Evolutionary conservation across 2,329 filamentous ascomycete species (phyloP).

Genomic region (Diaporthe amygdali): DNA sequence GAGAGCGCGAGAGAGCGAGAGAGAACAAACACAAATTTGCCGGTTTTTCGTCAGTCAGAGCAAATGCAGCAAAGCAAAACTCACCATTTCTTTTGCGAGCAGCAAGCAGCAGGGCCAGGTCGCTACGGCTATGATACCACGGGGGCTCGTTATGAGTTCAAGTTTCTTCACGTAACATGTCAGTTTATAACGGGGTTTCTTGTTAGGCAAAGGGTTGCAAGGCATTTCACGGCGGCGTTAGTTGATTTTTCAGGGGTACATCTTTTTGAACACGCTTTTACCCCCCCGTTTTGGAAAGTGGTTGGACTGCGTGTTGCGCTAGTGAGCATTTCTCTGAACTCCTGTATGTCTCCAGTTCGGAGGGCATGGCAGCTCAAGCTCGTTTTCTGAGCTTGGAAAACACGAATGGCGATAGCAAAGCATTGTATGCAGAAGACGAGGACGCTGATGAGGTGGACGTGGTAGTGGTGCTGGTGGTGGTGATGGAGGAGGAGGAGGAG

Average conservation of each 20-base stretch:
- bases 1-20: neutral
- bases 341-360: neutral
- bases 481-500: neutral
- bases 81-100: slow-evolving; percentile 10
- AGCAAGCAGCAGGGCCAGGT: slow-evolving; percentile 24
- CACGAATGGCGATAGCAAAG: slow-evolving; percentile 3
- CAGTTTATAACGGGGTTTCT: slow-evolving; percentile 11
- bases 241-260: slow-evolving; percentile 16
- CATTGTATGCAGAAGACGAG: neutral
- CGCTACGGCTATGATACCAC: slow-evolving; percentile 27
- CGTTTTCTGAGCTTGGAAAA: neutral
- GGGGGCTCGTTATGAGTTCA: slow-evolving; percentile 18
- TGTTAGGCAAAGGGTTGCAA: slow-evolving; percentile 15
- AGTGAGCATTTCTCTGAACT: slow-evolving; percentile 2
- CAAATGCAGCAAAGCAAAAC: slow-evolving; percentile 19
- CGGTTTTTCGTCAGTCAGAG: slow-evolving; percentile 12
- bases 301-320: slow-evolving; percentile 18
- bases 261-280: neutral
- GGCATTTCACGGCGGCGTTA: slow-evolving; percentile 24
- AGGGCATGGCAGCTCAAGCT: neutral
- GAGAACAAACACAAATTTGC: neutral
- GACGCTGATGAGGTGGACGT: too few species aligned
- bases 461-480: neutral
- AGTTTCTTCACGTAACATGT: slow-evolving; percentile 26
- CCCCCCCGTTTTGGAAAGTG: neutral